These are phyloP conservation scores for Aspergillus carlsbadensis DNA, from an alignment of 495 filamentous ascomycete species.

Conservation along the genomic window DNA sequence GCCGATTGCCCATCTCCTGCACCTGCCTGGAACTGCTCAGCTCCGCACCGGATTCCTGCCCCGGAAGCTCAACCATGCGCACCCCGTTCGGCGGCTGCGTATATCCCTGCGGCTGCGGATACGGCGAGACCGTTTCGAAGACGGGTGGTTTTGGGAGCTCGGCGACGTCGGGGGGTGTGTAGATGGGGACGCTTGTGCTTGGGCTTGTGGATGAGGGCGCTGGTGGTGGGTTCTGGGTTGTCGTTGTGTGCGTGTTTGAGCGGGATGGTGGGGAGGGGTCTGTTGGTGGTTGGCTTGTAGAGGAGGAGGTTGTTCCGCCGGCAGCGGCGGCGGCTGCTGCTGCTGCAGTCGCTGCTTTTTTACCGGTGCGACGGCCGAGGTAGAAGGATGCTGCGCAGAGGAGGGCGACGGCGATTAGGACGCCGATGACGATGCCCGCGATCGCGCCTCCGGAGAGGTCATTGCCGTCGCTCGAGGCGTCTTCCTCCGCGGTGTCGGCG, in stretches of 20 bases:
- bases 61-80: constrained; percentile 3
- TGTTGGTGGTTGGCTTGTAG: background rate
- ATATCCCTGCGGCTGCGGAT: background rate
- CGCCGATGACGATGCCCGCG: constrained; percentile 37
- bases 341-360: background rate
- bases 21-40: constrained; percentile 2
- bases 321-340: background rate
- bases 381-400: constrained; percentile 38
- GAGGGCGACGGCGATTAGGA: constrained; percentile 35
- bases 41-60: background rate
- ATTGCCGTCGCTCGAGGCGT: background rate
- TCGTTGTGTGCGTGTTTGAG: background rate
- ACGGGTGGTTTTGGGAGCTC: constrained; percentile 6
- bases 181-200: background rate
- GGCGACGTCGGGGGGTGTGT: background rate
- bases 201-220: background rate
- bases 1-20: background rate
- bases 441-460: constrained; percentile 24
- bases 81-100: background rate
- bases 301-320: background rate
- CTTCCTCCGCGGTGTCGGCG: background rate
- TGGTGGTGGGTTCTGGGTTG: background rate
- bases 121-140: background rate
- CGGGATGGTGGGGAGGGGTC: background rate
- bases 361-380: constrained; percentile 13